Evolutionary conservation across 225 moss, liverwort and hornwort genomes (phyloP), one percentile per base, ranked within the genome.

Genomic region (Sphagnum contortum): DNA sequence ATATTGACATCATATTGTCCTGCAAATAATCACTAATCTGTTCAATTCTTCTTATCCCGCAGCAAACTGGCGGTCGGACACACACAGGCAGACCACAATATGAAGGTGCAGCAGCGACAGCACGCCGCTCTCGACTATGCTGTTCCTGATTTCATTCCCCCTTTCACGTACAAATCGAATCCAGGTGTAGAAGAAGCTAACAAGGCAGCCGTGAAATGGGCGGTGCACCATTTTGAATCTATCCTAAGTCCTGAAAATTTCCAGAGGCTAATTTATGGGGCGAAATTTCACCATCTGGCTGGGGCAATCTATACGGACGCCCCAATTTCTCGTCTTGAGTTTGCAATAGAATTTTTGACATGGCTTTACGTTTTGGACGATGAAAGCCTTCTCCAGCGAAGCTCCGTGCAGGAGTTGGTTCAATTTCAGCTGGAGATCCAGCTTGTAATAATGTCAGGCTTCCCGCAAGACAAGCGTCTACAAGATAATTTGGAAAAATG

Each of bases 361-460:
- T 60, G 59, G 10, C 65, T 66, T 44, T 66, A 54, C 2, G 59
- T 72, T 6, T 5, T 61, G 48, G 71, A 72, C 48, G 60, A 72
- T 48, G 71, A 72, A 11, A 66, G 60, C 49, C 48, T 66, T 49
- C 47, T 55, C 48, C 8, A 47, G 55, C 12, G 44, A 59, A 10
- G 5, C 12, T 59, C 59, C 44, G 5, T n/a, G 59, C 9, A 5
- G 44, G 59, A 29, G 59, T 10, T 59, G 12, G 7, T 59, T 49
- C 60, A 66, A 12, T 46, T 49, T 3, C 56, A 66, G 3, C n/a
- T 55, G 3, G 60, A 66, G 45, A 48, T 72, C 1, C 5, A 53
- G 9, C 66, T 72, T 3, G 72, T 66, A 64, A 5, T 14, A n/a
- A 66, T 72, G 72, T 52, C 65, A 8, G 47, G 60, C 4, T 72